These are phyloP conservation scores for Phallus indusiatus DNA, from an alignment of 768 basidiomycete species.

Conservation along the genomic window DNA sequence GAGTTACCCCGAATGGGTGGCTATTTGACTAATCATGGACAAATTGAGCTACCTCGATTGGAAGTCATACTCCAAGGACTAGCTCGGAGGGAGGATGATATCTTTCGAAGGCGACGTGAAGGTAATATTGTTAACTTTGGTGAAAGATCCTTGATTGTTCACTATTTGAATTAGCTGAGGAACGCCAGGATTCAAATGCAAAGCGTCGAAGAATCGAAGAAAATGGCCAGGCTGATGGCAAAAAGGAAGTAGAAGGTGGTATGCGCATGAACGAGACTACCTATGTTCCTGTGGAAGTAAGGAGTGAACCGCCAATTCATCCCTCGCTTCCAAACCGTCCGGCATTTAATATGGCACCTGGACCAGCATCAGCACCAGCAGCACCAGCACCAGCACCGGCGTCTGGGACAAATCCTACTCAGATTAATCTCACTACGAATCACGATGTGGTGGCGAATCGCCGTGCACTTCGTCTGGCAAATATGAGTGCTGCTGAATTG, in stretches of 20 bases:
- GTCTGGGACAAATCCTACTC: too few relatives aligned
- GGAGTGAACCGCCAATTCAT: constrained; percentile 27
- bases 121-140: constrained; percentile 43
- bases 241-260: neutral
- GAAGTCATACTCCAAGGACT: constrained; percentile 95
- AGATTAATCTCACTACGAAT: constrained; percentile 56
- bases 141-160: constrained; percentile 6
- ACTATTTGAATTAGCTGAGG: constrained; percentile 57
- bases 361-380: neutral
- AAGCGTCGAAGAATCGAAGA: constrained; percentile 74
- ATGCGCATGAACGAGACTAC: constrained; percentile 5
- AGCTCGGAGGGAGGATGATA: constrained; percentile 90
- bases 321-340: constrained; percentile 61
- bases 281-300: constrained; percentile 12
- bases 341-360: constrained; percentile 47
- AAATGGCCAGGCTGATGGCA: neutral
- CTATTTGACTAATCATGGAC: constrained; percentile 90
- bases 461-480: constrained; percentile 86
- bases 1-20: constrained; percentile 95
- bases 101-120: constrained; percentile 88
- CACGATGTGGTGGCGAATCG: constrained; percentile 85
- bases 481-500: constrained; percentile 91
- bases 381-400: neutral
- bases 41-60: constrained; percentile 73
- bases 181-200: constrained; percentile 84